Conservation (phyloP, 306 rosid genomes). For the Delonix regia region DNA sequence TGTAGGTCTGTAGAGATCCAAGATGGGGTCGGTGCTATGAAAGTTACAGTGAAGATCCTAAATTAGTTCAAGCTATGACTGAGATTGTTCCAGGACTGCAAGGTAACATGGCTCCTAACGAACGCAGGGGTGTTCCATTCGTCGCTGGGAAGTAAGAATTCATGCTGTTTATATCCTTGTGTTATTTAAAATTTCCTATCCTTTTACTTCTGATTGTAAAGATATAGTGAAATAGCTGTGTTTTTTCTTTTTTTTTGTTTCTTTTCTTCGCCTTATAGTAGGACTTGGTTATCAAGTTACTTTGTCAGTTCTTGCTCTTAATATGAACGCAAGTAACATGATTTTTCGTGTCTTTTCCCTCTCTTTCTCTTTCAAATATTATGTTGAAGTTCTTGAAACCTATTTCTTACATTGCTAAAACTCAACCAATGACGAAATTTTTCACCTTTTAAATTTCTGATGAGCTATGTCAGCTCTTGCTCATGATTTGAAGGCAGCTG, state of each 20-base stretch:
- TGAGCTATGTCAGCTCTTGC: background rate
- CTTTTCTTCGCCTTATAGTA: too few relatives aligned
- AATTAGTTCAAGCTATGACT: constrained; percentile 51
- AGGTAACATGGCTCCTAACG: constrained; percentile 41
- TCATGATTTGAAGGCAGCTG: background rate
- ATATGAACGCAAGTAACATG: background rate
- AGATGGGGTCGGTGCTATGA: constrained; percentile 65
- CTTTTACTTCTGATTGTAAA: background rate
- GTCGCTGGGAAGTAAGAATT: constrained; percentile 49
- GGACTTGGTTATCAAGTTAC: too few relatives aligned
- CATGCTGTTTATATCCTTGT: background rate
- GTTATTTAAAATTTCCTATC: background rate
- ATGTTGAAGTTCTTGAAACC: too few relatives aligned
- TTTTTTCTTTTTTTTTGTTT: too few relatives aligned
- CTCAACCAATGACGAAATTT: too few relatives aligned
- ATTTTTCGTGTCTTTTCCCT: too few relatives aligned
- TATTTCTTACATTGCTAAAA: too few relatives aligned
- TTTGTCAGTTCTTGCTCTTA: background rate
- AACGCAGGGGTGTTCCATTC: constrained; percentile 47
- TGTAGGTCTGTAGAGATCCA: constrained; percentile 63
- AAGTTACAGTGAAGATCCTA: constrained; percentile 58
- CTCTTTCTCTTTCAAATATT: too few relatives aligned
- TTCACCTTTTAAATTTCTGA: too few relatives aligned
- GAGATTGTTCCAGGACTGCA: constrained; percentile 53
- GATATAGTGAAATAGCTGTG: background rate